Base-by-base conservation (phyloP, 768 basidiomycete species). In the Leccinum pellstonianum region DNA sequence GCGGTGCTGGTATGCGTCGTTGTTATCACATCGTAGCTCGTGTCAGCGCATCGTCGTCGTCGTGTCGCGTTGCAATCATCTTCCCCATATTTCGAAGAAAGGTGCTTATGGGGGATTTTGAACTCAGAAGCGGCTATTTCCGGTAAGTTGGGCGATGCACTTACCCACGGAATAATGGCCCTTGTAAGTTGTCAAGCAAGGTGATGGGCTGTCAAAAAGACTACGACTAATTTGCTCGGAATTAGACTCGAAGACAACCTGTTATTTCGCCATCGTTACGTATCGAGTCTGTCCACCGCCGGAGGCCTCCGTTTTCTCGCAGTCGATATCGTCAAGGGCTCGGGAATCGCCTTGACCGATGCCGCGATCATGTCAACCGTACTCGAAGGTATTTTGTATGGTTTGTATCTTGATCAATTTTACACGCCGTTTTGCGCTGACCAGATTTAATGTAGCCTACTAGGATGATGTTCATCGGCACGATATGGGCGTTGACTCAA, bases 321-420 rank as follows among this genome's bases (percentile, higher is more conserved):
- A n/a, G 5, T 46, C 19, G 10, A 19, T 21, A 46, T 15, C 23
- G 3, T 15, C 48, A 57, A 52, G 56, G 56, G 50, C 19, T 31
- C 50, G 21, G 56, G 50, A 43, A 57, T 57, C 11, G 14, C 56
- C 19, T 52, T 57, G 29, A 48, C 21, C 27, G 31, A 52, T 19
- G 52, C 52, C 17, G 33, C 52, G 14, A 7, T 35, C 5, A 35
- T 52, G 38, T 41, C 50, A 12, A 46, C 48, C 2, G 29, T 33
- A 11, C 38, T 52, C n/a, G 55, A 56, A 38, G 55, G 14, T 12
- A 49, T 56, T 19, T 11, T 57, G 14, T 57, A 57, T 31, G 50
- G 56, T 57, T 41, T 46, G 56, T 46, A 5, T 43, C 31, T 9
- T n/a, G 8, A 8, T 52, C 21, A 6, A 27, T 25, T 33, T 7